These are phyloP conservation scores for Acrodontium crateriforme DNA, from an alignment of 2,329 filamentous ascomycete genomes.

Conservation along the genomic window DNA sequence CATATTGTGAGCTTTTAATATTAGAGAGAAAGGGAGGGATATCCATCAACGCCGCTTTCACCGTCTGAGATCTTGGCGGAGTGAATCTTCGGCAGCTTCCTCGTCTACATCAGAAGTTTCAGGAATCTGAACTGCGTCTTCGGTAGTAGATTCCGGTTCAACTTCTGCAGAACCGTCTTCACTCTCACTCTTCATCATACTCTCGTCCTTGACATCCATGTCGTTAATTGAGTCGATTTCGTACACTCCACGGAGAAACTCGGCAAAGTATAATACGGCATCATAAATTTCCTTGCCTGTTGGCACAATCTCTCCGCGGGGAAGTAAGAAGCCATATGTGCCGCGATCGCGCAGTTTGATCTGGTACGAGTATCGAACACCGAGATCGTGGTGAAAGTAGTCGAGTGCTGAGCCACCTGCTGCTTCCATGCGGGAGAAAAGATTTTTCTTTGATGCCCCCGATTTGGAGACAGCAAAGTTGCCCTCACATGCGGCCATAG, in stretches of 20 bases:
- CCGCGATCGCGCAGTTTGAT: constrained; percentile 88
- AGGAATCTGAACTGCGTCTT: neutral
- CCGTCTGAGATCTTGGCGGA: neutral
- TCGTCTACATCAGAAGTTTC: neutral
- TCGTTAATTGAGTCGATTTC: constrained; percentile 4
- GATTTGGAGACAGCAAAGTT: constrained; percentile 38
- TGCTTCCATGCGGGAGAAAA: constrained; percentile 49
- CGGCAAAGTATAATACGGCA: constrained; percentile 70
- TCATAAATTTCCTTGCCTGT: constrained; percentile 79
- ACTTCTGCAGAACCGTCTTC: neutral
- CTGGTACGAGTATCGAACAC: constrained; percentile 77
- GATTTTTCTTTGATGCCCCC: neutral
- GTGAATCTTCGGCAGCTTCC: too few relatives aligned
- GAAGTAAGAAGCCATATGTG: constrained; percentile 84
- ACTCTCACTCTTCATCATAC: neutral
- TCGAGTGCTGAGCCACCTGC: constrained; percentile 80
- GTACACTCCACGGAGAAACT: constrained; percentile 49
- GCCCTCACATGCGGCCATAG: constrained; percentile 77
- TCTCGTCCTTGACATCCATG: neutral
- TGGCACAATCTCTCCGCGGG: constrained; percentile 72
- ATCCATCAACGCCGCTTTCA: neutral
- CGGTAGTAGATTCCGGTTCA: neutral
- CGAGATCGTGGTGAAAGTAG: constrained; percentile 85
- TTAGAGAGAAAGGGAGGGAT: too few relatives aligned
- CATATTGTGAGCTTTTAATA: too few relatives aligned